Evolutionary conservation across 768 basidiomycete genomes (phyloP), one percentile per base, ranked within the genome.

Genomic region (Calocybe gangraenosa): DNA sequence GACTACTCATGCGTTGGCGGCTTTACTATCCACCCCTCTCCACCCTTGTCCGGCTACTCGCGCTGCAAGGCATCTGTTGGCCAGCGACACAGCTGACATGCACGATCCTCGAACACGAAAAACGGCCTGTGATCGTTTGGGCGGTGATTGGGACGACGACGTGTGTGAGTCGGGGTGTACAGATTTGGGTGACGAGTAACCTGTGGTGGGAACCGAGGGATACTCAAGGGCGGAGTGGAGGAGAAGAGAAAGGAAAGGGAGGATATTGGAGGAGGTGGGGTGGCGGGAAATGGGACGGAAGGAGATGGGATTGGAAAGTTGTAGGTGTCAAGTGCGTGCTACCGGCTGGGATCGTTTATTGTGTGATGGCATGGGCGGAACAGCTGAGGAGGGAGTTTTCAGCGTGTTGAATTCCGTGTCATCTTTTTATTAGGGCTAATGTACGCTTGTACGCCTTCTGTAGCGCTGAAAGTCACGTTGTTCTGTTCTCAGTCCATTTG

Each of bases 101-200:
- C 23, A 76, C 72, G 42, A 66, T 92, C 40, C 73, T 97, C 36
- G 82, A 84, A 22, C 71, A 81, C 43, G 74, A 76, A 14, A 71
- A 69, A 25, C 78, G 92, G 7, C 91, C 92, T 0, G 82, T 90
- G n/a, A 67, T 87, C 3, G 85, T 81, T 40, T 98, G 95, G 95
- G 85, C 91, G 3, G 77, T 85, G 9, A 87, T 97, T 38, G 93
- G 85, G 0, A 92, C 85, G 10, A 91, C 89, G 37, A 96, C 95
- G 0, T 89, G 84, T 58, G 70, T 84, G 44, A 85, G 84, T 53
- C 76, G 88, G 43, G 79, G 83, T 53, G 76, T 97, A 44, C 91
- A 96, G 67, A 84, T 96, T 48, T 98, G 93, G 92, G 93, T 96
- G 19, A 95, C 93, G 32, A 87, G 84, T 58, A 98, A 98, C 61